Base-by-base conservation (phyloP, 768 basidiomycete genomes). In the Agaricus sinodeliciosus region DNA sequence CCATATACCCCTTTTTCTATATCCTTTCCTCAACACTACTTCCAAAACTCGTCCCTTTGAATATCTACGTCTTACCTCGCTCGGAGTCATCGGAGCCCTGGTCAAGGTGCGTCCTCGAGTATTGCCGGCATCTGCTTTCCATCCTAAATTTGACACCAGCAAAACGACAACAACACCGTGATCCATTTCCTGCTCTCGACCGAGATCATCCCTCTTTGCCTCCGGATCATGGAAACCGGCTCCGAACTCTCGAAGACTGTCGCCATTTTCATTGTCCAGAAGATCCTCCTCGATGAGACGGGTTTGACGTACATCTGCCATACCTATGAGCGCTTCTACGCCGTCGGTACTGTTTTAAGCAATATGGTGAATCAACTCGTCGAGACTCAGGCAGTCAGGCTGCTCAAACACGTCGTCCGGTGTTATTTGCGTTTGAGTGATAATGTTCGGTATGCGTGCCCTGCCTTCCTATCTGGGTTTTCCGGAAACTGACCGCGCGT, bases 11-110 rank as follows among this genome's bases (percentile, higher is more conserved):
- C 81, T 99, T 56, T 98, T 99, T 73, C 77, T 99, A 61, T 99
- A 99, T 70, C 95, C 95, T 16, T 99, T 99, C 74, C 76, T 99
- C 61, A 99, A 99, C 69, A 99, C 95, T 5, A 99, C 94, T 11
- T 93, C 90, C 51, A 99, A 99, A 77, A 98, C 95, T 11, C 84
- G 95, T n/a, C 95, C 95, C 1, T 99, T 99, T 65, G 96, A 99
- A 75, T 99, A 99, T 69, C 83, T 99, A 49, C 86, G 96, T n/a
- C 82, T 99, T 51, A 99, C 96, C 11, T 96, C 94, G 36, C 82
- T 99, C n/a, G 96, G 96, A 35, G 96, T 99, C 57, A 99, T 99
- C 59, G 96, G 96, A 39, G 96, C 96, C 16, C 82, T 99, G 47
- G 96, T 99, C 65, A 99, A 99, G 78, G 93, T 93, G 60, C 54